Evolutionary conservation across 176 grass and related monocot species (phyloP).

Genomic region (Cenchrus fungigraminus): DNA sequence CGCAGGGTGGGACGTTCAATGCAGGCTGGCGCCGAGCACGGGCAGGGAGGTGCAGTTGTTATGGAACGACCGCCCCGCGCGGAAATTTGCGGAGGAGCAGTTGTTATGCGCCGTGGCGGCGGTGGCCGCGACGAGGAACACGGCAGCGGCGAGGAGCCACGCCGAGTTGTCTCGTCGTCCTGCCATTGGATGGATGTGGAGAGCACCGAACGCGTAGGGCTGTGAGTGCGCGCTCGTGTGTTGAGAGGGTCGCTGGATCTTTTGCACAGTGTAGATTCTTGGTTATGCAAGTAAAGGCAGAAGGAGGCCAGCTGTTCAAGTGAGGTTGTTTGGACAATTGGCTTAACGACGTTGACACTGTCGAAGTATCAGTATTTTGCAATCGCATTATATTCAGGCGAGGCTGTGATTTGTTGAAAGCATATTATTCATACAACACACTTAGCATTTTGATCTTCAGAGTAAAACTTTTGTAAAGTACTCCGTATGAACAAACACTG

Average conservation of each 20-base stretch:
- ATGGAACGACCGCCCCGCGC: constrained; percentile 44
- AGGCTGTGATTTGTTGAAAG: neutral
- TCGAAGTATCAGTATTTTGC: neutral
- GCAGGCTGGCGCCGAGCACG: constrained; percentile 53
- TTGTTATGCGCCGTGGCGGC: constrained; percentile 18
- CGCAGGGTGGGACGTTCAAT: constrained; percentile 69
- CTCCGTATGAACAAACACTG: neutral
- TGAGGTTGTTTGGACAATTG: neutral
- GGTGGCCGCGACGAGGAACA: neutral
- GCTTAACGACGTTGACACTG: neutral
- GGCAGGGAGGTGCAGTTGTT: constrained; percentile 51
- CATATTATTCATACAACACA: neutral
- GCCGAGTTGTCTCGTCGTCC: neutral
- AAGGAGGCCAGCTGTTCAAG: neutral
- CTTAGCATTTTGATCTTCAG: neutral
- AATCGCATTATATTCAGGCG: neutral
- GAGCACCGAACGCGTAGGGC: neutral
- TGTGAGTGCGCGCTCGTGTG: neutral
- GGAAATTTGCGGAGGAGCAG: constrained; percentile 54
- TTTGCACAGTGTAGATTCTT: no score
- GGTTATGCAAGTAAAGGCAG: neutral
- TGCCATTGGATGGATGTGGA: neutral
- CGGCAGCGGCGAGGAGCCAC: neutral
- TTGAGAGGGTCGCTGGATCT: no score
- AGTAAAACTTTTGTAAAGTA: no score